Conservation (phyloP, 345 rosid genomes). For the Brassica carinata region DNA sequence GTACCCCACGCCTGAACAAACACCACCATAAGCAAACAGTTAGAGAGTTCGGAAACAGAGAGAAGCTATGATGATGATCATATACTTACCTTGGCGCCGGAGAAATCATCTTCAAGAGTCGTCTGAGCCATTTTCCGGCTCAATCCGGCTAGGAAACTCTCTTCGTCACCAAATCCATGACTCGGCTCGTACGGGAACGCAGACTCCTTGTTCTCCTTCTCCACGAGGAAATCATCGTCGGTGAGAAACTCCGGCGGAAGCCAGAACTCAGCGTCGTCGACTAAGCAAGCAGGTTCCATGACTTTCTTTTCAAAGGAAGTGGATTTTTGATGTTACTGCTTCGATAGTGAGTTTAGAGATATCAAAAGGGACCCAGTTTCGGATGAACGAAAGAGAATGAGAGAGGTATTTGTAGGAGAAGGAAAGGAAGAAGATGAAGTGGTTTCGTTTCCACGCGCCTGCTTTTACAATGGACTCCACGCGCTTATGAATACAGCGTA, state of each 20-base stretch:
- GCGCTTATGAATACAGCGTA: conserved; percentile 18
- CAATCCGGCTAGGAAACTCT: conserved; percentile 48
- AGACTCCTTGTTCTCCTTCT: not conserved
- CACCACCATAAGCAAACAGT: not conserved
- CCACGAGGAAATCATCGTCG: conserved; percentile 58
- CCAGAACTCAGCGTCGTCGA: conserved; percentile 70
- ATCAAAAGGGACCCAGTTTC: conserved; percentile 38
- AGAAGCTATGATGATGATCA: not conserved
- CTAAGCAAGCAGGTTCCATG: conserved; percentile 59
- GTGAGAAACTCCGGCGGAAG: conserved; percentile 75
- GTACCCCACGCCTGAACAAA: conserved; percentile 40
- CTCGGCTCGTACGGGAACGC: conserved; percentile 29
- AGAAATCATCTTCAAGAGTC: conserved; percentile 47
- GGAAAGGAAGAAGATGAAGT: conserved; percentile 14
- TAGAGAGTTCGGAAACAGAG: not conserved
- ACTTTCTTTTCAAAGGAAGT: not conserved
- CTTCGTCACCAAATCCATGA: conserved; percentile 59
- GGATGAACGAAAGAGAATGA: conserved; percentile 1
- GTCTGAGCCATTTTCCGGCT: conserved; percentile 50
- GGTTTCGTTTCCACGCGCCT: conserved; percentile 27
- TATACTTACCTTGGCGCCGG: conserved; percentile 43
- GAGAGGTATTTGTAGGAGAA: conserved; percentile 43
- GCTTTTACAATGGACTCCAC: not conserved
- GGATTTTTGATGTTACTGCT: conserved; percentile 37
- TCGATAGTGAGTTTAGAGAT: conserved; percentile 42